Base-by-base conservation (phyloP, 129 eudicot genomes). In the Dittrichia graveolens region DNA sequence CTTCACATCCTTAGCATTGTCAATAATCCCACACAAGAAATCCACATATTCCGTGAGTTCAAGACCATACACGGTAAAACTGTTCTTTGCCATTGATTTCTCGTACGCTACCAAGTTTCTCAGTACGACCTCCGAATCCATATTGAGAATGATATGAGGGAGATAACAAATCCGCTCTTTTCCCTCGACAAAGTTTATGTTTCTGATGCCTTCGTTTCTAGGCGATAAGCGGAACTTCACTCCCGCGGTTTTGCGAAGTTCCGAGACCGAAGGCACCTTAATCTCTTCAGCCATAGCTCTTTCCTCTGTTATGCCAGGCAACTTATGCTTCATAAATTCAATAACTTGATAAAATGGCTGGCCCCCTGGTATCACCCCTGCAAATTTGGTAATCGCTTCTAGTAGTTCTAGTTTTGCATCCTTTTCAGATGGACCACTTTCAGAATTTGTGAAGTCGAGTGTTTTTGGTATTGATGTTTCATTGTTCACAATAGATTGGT, bases 81-180 rank as follows among this genome's bases (percentile, higher is more conserved):
- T 78, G 8, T 72, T 70, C 9, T 56, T 57, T 12, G 83, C 76
- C 39, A 58, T 78, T 15, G 70, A 55, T 5, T 59, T 48, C 75
- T 71, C 83, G 54, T 79, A 88, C 35, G 84, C 88, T 41, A 85
- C 85, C 78, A 85, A 73, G 78, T 85, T 88, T 75, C 95, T 79
- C 16, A 88, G 4, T 3, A 83, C 19, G 4, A 80, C 84, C 60
- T 88, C 95, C 3, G 86, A 77, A 57, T 75, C 39, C 0, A 18
- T 31, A 15, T 83, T 70, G 3, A 88, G 59, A 5, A 40, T 67
- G 7, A 88, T 49, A 2, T 46, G 47, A 5, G 90, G 95, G 14
- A 85, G 90, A 69, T 83, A 67, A 16, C 81, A 74, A 3, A 24
- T 40, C n/a, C 61, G 54, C 16, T 42, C 78, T 10, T 72, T 67